Evolutionary conservation across 768 basidiomycete species (phyloP), one percentile per base, ranked within the genome.

Genomic region (Collybia sp.): DNA sequence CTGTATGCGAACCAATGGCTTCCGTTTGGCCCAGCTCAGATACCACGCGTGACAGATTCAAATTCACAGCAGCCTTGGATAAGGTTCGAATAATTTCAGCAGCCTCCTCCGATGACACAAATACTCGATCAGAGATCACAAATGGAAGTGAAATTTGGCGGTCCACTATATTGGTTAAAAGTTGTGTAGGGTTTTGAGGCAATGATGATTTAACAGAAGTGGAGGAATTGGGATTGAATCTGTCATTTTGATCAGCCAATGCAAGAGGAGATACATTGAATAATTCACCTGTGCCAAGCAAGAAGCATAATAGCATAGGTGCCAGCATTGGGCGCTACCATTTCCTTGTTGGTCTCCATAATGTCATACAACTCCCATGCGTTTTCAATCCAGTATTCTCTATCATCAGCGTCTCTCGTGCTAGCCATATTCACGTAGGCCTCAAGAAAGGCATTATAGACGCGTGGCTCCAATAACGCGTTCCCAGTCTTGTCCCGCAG

Each of bases 281-380:
- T 30, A 35, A 55, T 74, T 49, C 49, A 82, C 79, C 80, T 70
- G 35, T 74, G 60, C 62, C 77, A 77, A 1, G 77, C 69, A 30
- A 79, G 64, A 11, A 92, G 69, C 77, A 88, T 82, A 13, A 79
- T 60, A 12, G 86, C 82, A 64, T 86, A 91, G 8, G 87, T 84
- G 39, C 70, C 61, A 1, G 78, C 49, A 25, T 74, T 77, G 0
- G 88, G 83, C 1, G 53, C 49, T 11, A 79, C 62, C 6, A 65
- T 68, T 46, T 82, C 80, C 0, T 56, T 49, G 2, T 62, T 70
- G 10, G 43, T 58, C 54, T 85, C 79, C 67, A 90, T 75, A 5
- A 62, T 55, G 6, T 76, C 63, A 52, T 83, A 88, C 12, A 93
- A 67, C 9, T 65, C 63, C 73, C 77, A 82, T 0, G 79, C 74